A percentile compares a stretch with the other conserved stretches of the same genome.
These are phyloP conservation scores for Candida jianshihensis DNA, from an alignment of 805 yeast genomes.

Conservation along the genomic window DNA sequence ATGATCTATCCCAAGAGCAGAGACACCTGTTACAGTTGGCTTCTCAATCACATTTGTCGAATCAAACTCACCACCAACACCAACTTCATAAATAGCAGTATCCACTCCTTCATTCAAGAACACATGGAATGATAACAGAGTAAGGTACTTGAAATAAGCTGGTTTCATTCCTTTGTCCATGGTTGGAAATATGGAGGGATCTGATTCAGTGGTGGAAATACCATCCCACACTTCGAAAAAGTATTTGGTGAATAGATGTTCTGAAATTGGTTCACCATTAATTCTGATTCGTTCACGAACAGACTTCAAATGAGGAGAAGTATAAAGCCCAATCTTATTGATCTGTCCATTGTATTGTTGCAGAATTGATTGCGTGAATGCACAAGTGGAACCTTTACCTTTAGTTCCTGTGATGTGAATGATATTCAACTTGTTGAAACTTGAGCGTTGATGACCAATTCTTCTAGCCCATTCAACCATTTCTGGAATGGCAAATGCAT, in stretches of 20 bases:
- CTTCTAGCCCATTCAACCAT: constrained; percentile 77
- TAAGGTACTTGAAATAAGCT: constrained; percentile 86
- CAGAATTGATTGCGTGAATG: constrained; percentile 80
- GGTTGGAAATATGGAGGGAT: constrained; percentile 55
- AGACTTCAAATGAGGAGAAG: constrained; percentile 91
- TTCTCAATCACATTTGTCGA: constrained; percentile 82
- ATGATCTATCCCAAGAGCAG: constrained; percentile 89
- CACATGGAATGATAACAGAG: constrained; percentile 84
- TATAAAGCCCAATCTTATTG: constrained; percentile 79
- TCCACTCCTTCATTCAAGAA: constrained; percentile 86
- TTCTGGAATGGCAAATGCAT: constrained; percentile 70
- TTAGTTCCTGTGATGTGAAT: constrained; percentile 96
- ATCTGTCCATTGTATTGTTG: constrained; percentile 45
- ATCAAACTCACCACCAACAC: constrained; percentile 96
- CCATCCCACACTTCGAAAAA: constrained; percentile 94
- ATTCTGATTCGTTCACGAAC: constrained; percentile 89
- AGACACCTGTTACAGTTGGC: constrained; percentile 82
- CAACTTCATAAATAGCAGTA: constrained; percentile 94
- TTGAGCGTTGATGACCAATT: constrained; percentile 58
- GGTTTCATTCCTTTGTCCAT: constrained; percentile 75
- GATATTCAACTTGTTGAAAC: constrained; percentile 67
- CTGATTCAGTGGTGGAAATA: constrained; percentile 52
- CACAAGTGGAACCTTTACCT: constrained; percentile 98
- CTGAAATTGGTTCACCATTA: constrained; percentile 79
- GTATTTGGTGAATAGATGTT: constrained; percentile 74